Evolutionary conservation across 2,329 filamentous ascomycete genomes (phyloP), one percentile per base, ranked within the genome.

Genomic region (Cladosporium velox): DNA sequence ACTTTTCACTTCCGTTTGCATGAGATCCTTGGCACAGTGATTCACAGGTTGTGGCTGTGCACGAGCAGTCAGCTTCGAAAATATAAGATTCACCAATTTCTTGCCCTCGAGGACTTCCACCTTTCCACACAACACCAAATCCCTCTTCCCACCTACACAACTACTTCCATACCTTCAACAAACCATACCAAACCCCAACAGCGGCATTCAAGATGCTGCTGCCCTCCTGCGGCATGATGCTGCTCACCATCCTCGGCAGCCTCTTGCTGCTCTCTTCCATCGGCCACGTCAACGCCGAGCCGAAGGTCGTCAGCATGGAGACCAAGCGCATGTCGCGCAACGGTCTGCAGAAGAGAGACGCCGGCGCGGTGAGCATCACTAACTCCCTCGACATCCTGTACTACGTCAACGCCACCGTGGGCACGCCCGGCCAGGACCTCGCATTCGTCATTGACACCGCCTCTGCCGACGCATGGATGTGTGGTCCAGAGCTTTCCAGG

Each of bases 241-340:
- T 54, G 51, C 51, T 54, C 51, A 26, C 47, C 47, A 18, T 54
- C 51, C 30, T 54, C 26, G 28, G 51, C 51, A 32, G 51, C 51
- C 15, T 54, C 30, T 54, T 54, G 26, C 51, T 32, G 51, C 51
- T 54, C n/a, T 54, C 51, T 2, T 54, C 26, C 15, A 32, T 54
- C 15, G 7, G 10, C 11, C 26, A 32, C n/a, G 51, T 54, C 51
- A 54, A 10, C 28, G 26, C 28, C 7, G 51, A 54, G 51, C 51
- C 51, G 4, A 54, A 54, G 51, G 28, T 54, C 7, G 15, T 54
- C 51, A 28, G 30, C 51, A 54, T 54, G 49, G 12, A 54, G 26
- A 54, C 49, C 14, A 54, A 28, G 15, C 49, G 26, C 26, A 18
- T 15, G 24, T n/a, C 24, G 1, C 49, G 49, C 26, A 18, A 28